Percentiles rank a stretch among this genome's conserved stretches.
Evolutionary conservation across 2,329 filamentous ascomycete genomes (phyloP).

Genomic region (Colletotrichum echinochloae): DNA sequence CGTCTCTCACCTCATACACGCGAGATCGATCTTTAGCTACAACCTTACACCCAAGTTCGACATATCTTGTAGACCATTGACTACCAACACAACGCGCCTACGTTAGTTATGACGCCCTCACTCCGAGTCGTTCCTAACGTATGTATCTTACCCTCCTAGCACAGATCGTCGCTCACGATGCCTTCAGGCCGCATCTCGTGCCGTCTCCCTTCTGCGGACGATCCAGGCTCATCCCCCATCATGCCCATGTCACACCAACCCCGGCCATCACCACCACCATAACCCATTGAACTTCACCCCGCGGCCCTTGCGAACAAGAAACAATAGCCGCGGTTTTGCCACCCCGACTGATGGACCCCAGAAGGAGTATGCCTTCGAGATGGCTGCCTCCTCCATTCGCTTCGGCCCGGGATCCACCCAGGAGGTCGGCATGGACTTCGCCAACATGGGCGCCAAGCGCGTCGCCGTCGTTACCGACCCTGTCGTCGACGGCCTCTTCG

Average conservation of each 20-base stretch:
- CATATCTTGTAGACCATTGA: not conserved
- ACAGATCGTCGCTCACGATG: not conserved
- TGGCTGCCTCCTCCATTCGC: conserved; percentile 94
- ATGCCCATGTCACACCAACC: conserved; percentile 94
- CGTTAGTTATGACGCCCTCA: conserved; percentile 40
- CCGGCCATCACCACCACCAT: conserved; percentile 78
- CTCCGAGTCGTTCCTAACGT: conserved; percentile 47
- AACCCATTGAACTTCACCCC: conserved; percentile 68
- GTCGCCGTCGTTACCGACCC: conserved; percentile 93
- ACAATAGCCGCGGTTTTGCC: conserved; percentile 61
- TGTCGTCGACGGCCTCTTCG: conserved; percentile 84
- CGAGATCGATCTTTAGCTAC: not conserved
- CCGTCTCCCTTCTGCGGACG: conserved; percentile 82
- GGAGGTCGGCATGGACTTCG: conserved; percentile 98
- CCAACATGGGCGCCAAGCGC: conserved; percentile 86
- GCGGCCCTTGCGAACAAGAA: conserved; percentile 49
- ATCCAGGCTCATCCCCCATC: conserved; percentile 89
- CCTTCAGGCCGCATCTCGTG: conserved; percentile 69
- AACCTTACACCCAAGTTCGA: not conserved
- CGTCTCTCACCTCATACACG: conserved; percentile 2
- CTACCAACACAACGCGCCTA: not conserved
- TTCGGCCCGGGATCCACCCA: conserved; percentile 94
- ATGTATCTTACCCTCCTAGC: conserved; percentile 21
- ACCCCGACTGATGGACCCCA: conserved; percentile 73
- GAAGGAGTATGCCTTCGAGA: conserved; percentile 98